Percentiles rank a stretch among this genome's conserved stretches.
Evolutionary conservation across 257 asterid species (phyloP).

Genomic region (Solanum lycopersicoides): DNA sequence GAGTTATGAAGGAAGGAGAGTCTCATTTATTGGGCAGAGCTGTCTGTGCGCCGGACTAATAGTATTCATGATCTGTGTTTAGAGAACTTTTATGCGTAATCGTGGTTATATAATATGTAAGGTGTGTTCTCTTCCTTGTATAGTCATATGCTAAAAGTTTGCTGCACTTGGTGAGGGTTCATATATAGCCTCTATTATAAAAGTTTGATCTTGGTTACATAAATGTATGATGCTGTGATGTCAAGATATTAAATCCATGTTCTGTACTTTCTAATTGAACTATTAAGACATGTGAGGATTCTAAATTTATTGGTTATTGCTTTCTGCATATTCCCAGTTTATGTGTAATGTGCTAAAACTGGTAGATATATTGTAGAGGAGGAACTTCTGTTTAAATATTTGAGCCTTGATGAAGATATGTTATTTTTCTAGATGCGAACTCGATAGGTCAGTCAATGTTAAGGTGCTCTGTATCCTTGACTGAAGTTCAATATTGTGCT

Average conservation of each 20-base stretch:
- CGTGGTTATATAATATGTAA: background rate
- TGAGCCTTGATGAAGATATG: background rate
- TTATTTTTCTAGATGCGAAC: background rate
- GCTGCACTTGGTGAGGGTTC: background rate
- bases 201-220: background rate
- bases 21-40: background rate
- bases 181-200: background rate
- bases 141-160: background rate
- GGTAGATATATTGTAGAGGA: background rate
- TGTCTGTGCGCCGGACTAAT: background rate
- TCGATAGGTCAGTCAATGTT: background rate
- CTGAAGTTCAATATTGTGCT: background rate
- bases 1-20: background rate
- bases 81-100: background rate
- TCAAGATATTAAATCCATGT: background rate
- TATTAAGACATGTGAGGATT: background rate
- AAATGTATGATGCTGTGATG: background rate
- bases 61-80: background rate
- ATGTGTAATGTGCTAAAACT: background rate
- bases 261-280: background rate
- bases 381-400: background rate
- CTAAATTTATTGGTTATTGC: background rate
- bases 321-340: background rate
- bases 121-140: background rate
- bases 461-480: background rate